These are phyloP conservation scores for Trichoderma sp. DNA, from an alignment of 2,329 filamentous ascomycete species.

Conservation along the genomic window DNA sequence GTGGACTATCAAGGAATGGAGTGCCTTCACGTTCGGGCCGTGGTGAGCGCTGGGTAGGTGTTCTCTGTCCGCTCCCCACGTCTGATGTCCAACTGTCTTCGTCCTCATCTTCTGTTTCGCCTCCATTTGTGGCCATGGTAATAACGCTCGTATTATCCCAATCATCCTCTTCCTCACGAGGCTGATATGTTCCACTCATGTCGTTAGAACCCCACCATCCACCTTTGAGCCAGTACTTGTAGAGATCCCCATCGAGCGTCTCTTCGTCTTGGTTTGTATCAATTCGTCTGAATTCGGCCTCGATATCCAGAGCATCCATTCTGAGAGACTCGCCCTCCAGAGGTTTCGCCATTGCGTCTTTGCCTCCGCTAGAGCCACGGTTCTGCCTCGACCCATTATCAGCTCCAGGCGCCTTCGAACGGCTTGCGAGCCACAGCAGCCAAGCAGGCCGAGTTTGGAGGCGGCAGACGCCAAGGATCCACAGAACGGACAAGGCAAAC, in stretches of 20 bases:
- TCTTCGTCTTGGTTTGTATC: constrained; percentile 52
- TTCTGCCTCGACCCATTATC: neutral
- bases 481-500: constrained; percentile 40
- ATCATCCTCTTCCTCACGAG: constrained; percentile 52
- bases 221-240: constrained; percentile 79
- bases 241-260: constrained; percentile 70
- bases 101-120: constrained; percentile 35
- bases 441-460: constrained; percentile 43
- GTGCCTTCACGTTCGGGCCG: constrained; percentile 49
- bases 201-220: constrained; percentile 85
- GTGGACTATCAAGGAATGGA: constrained; percentile 58
- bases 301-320: constrained; percentile 62
- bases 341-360: neutral
- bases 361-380: neutral
- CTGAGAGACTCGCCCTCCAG: neutral
- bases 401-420: constrained; percentile 33
- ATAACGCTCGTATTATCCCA: constrained; percentile 79
- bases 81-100: constrained; percentile 49
- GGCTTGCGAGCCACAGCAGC: constrained; percentile 54
- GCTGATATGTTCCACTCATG: constrained; percentile 73
- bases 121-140: constrained; percentile 51
- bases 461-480: constrained; percentile 55
- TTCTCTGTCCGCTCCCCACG: constrained; percentile 55
- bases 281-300: constrained; percentile 69
- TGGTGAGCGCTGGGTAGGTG: constrained; percentile 68